Percentiles rank a stretch among this genome's conserved stretches.
Conservation (phyloP, 1,284 basidiomycete genomes). For the Pascua guehoae region DNA sequence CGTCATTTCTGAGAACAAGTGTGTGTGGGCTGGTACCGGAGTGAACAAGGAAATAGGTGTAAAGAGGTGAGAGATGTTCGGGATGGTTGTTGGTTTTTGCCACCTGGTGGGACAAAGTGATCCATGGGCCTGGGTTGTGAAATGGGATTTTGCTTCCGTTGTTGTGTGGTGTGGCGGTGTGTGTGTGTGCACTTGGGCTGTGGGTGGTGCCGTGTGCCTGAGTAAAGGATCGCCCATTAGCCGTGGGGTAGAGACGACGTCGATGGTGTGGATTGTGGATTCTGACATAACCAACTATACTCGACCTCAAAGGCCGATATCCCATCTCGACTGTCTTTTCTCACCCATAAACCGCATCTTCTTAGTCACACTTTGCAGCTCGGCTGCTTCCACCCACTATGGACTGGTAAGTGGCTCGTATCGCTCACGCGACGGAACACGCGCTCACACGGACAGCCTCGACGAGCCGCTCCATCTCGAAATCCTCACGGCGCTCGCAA, state of each 20-base stretch:
- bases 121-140: background rate
- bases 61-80: background rate
- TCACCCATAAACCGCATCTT: background rate
- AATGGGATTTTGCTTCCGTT: conserved; percentile 6
- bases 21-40: background rate
- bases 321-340: background rate
- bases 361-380: background rate
- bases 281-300: no score
- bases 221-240: no score
- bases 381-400: conserved; percentile 15
- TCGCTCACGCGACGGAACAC: background rate
- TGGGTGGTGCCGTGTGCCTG: no score
- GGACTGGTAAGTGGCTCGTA: conserved; percentile 29
- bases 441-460: conserved; percentile 27
- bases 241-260: no score
- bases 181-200: no score
- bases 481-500: conserved; percentile 40
- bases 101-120: background rate
- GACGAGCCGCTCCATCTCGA: conserved; percentile 46
- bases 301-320: background rate
- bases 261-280: no score
- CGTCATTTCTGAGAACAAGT: background rate
- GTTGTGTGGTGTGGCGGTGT: background rate
- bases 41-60: conserved; percentile 1
- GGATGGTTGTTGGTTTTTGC: background rate